Evolutionary conservation across 257 asterid genomes (phyloP).

Genomic region (Fraxinus anomala): DNA sequence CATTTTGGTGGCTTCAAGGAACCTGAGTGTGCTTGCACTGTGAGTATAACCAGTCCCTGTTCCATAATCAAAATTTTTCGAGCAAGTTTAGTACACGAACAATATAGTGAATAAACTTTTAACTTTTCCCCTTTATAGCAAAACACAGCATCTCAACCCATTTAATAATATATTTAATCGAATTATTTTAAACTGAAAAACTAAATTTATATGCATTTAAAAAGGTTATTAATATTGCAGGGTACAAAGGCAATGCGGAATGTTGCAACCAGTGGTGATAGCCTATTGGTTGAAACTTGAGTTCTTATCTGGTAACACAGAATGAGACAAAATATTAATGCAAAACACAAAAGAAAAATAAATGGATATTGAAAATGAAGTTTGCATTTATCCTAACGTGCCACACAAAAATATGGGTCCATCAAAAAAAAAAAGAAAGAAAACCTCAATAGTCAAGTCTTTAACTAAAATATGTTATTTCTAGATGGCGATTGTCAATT

Average conservation of each 20-base stretch:
- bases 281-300: constrained; percentile 38
- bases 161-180: not conserved
- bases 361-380: constrained; percentile 37
- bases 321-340: constrained; percentile 31
- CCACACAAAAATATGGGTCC: constrained; percentile 35
- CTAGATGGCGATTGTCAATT: not conserved
- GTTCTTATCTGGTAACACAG: constrained; percentile 33
- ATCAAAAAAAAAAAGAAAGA: not conserved
- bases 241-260: constrained; percentile 33
- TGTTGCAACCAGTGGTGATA: constrained; percentile 31
- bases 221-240: constrained; percentile 27
- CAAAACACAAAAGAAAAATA: constrained; percentile 23
- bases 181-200: too few relatives aligned
- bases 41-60: constrained; percentile 72
- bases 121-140: not conserved
- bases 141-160: not conserved
- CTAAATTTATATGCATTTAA: not conserved
- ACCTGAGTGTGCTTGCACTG: constrained; percentile 68
- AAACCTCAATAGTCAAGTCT: constrained; percentile 21
- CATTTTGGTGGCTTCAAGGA: constrained; percentile 70
- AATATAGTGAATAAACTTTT: too few relatives aligned
- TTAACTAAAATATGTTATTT: constrained; percentile 4
- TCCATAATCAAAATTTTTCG: not conserved
- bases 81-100: not conserved
- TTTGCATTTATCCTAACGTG: constrained; percentile 33